Evolutionary conservation across 345 rosid genomes (phyloP).

Genomic region (Mallotus nudiflorus): DNA sequence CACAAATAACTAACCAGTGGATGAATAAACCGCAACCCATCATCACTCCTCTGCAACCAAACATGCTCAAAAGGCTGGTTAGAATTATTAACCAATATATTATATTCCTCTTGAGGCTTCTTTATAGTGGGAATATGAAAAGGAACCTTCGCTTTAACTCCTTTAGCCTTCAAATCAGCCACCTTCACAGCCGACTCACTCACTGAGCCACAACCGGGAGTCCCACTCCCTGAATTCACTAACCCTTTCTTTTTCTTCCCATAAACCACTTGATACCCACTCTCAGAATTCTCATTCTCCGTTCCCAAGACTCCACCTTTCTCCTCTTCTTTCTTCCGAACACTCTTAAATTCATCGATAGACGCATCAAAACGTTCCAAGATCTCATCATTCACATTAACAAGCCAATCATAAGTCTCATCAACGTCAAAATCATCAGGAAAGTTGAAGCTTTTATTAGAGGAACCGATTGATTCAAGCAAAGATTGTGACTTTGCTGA

Average conservation of each 20-base stretch:
- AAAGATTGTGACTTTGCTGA: constrained; percentile 45
- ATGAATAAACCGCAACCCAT: constrained; percentile 60
- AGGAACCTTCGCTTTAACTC: constrained; percentile 57
- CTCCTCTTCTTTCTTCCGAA: constrained; percentile 50
- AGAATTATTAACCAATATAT: constrained; percentile 59
- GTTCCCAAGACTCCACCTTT: constrained; percentile 32
- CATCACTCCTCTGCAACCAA: constrained; percentile 74
- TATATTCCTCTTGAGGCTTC: constrained; percentile 77
- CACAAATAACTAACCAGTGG: constrained; percentile 60
- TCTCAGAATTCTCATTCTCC: constrained; percentile 13
- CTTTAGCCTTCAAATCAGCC: constrained; percentile 39
- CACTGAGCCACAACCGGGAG: constrained; percentile 7
- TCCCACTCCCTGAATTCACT: not conserved
- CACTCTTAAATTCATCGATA: constrained; percentile 48
- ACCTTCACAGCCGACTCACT: constrained; percentile 54
- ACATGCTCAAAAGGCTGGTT: constrained; percentile 77
- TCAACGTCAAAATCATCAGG: constrained; percentile 46
- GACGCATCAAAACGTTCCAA: constrained; percentile 66
- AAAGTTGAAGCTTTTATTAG: constrained; percentile 32
- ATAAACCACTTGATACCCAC: constrained; percentile 73
- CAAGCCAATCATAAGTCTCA: constrained; percentile 75
- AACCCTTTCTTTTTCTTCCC: constrained; percentile 63
- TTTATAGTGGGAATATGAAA: constrained; percentile 69
- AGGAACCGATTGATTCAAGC: constrained; percentile 59
- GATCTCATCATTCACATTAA: constrained; percentile 63